Evolutionary conservation across 176 grass and related monocot species (phyloP).

Genomic region (Oryza officinalis): DNA sequence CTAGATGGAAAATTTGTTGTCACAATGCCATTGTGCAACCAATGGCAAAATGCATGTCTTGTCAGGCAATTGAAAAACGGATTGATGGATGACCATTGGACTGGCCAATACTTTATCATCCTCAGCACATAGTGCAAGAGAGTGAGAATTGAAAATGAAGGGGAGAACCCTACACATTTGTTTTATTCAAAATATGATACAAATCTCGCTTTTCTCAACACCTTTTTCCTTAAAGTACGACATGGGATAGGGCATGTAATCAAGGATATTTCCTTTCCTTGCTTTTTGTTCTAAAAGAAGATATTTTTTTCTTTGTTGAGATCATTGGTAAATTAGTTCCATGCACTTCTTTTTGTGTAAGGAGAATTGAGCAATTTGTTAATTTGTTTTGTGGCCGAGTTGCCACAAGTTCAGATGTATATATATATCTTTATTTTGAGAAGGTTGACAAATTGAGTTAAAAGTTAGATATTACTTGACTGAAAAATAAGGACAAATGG

Average conservation of each 20-base stretch:
- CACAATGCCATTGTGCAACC: not conserved
- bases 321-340: not conserved
- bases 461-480: not conserved
- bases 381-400: not conserved
- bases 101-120: not conserved
- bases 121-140: not conserved
- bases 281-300: not conserved
- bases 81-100: not conserved
- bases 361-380: not conserved
- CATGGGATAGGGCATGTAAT: not conserved
- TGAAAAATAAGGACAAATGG: not conserved
- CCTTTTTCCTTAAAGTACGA: not conserved
- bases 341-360: not conserved
- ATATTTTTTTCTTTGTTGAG: not conserved
- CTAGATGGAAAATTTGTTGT: slow-evolving; percentile 4
- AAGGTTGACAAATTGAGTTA: slow-evolving; percentile 9
- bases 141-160: not conserved
- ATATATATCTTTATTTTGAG: not conserved
- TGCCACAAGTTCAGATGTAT: not conserved
- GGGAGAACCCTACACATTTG: not conserved
- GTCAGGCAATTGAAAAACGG: slow-evolving; percentile 1
- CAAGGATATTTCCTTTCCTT: not conserved
- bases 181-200: not conserved
- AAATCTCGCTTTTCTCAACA: not conserved
- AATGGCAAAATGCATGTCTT: not conserved